A percentile compares a stretch with the other conserved stretches of the same genome.
Evolutionary conservation across 2,329 filamentous ascomycete genomes (phyloP).

Genomic region (Ophiostoma quercus): DNA sequence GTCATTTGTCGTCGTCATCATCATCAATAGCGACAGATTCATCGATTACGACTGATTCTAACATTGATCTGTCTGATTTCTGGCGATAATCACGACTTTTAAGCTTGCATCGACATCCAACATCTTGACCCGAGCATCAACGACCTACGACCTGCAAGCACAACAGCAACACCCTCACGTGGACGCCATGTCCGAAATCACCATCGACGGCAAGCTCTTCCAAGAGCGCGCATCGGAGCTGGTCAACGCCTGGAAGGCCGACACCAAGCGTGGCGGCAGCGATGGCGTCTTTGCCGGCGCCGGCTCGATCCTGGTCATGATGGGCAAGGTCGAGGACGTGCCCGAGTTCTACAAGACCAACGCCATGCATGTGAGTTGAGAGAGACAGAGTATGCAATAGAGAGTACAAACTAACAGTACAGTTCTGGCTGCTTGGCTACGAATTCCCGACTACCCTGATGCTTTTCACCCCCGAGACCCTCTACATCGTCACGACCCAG

Average conservation of each 20-base stretch:
- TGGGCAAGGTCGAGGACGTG: conserved; percentile 90
- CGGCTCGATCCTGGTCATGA: conserved; percentile 79
- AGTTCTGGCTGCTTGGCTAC: conserved; percentile 99
- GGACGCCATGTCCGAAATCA: conserved; percentile 68
- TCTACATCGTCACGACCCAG: conserved; percentile 90
- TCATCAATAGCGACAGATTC: neutral
- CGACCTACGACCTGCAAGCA: neutral
- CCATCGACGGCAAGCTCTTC: conserved; percentile 90
- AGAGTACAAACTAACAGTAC: conserved; percentile 22
- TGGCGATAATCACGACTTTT: conserved; percentile 3
- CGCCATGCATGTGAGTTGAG: conserved; percentile 70
- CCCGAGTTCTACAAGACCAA: conserved; percentile 92
- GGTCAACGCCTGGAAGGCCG: conserved; percentile 88
- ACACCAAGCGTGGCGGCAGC: conserved; percentile 77
- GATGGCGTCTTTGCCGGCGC: conserved; percentile 81
- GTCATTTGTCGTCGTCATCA: neutral
- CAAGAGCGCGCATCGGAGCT: conserved; percentile 88
- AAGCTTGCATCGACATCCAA: neutral
- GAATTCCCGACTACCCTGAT: conserved; percentile 96
- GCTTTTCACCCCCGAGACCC: conserved; percentile 78
- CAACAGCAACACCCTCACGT: conserved; percentile 16
- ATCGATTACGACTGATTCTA: neutral
- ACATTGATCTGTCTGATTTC: neutral
- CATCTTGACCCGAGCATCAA: neutral
- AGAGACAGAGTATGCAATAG: neutral